These are phyloP conservation scores for Ogataea ramenticola DNA, from an alignment of 805 yeast genomes.

Conservation along the genomic window DNA sequence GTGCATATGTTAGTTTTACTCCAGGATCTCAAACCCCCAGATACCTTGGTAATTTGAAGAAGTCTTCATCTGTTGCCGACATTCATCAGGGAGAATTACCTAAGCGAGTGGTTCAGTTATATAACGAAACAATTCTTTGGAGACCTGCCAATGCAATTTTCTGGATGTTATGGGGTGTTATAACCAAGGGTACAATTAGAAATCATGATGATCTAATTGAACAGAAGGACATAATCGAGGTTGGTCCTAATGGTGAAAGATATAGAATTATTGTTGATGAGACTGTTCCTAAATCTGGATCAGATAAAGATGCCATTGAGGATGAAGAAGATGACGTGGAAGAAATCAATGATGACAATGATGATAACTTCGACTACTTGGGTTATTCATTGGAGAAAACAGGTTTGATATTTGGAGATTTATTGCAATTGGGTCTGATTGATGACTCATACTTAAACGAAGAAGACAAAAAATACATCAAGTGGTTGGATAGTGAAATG, in stretches of 20 bases:
- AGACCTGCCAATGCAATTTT: constrained; percentile 68
- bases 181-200: constrained; percentile 27
- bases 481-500: constrained; percentile 32
- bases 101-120: constrained; percentile 38
- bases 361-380: constrained; percentile 72
- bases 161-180: constrained; percentile 92
- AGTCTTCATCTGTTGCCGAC: constrained; percentile 27
- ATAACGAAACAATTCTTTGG: constrained; percentile 69
- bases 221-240: constrained; percentile 25
- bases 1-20: constrained; percentile 69
- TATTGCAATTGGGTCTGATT: constrained; percentile 51
- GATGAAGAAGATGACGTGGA: constrained; percentile 20
- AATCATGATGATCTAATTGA: neutral
- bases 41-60: constrained; percentile 8
- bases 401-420: constrained; percentile 67
- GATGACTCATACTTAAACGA: constrained; percentile 23
- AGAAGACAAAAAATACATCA: constrained; percentile 28
- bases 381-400: constrained; percentile 71
- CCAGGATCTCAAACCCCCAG: constrained; percentile 25
- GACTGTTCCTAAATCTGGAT: constrained; percentile 8
- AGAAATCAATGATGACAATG: constrained; percentile 22
- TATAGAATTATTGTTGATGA: constrained; percentile 29
- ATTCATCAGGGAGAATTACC: constrained; percentile 28
- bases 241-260: constrained; percentile 52
- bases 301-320: neutral